Evolutionary conservation across 208 protist species (phyloP).

Genomic region (Acanthamoeba culbertsoni): DNA sequence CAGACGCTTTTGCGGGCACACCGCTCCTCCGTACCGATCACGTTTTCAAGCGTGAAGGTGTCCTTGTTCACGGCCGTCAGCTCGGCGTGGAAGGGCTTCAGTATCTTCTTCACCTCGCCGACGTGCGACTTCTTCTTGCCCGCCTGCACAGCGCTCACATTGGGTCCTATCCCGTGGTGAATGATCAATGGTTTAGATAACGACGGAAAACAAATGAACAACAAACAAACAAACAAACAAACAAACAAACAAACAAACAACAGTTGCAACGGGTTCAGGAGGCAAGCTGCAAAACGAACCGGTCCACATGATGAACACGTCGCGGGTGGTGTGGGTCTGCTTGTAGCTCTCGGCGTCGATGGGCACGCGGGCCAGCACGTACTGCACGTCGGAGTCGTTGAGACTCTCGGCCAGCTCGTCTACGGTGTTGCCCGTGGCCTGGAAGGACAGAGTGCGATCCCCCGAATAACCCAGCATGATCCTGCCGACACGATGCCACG

Average conservation of each 20-base stretch:
- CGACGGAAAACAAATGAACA: no score
- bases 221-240: no score
- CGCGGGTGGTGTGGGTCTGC: background rate
- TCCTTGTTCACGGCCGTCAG: slow-evolving; percentile 37
- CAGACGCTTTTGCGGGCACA: background rate
- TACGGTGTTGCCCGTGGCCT: background rate
- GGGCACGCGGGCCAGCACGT: background rate
- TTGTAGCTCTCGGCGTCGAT: slow-evolving; percentile 35
- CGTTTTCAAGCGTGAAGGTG: slow-evolving; percentile 44
- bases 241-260: no score
- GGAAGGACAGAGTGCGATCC: background rate
- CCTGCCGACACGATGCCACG: background rate
- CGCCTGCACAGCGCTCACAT: slow-evolving; percentile 1
- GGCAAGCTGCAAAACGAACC: background rate
- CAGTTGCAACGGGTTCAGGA: no score
- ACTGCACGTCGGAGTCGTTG: slow-evolving; percentile 30
- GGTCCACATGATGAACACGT: slow-evolving; percentile 54
- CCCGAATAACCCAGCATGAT: background rate
- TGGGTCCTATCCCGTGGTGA: slow-evolving; percentile 7
- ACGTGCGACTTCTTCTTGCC: slow-evolving; percentile 56
- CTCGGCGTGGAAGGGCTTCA: slow-evolving; percentile 58
- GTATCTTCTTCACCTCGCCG: slow-evolving; percentile 43
- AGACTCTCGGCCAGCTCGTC: background rate
- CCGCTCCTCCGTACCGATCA: no score
- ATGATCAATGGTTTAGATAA: no score